A percentile compares a stretch with the other conserved stretches of the same genome.
These are phyloP conservation scores for Aspergillus phoenicis DNA, from an alignment of 2,329 filamentous ascomycete species.

Conservation along the genomic window DNA sequence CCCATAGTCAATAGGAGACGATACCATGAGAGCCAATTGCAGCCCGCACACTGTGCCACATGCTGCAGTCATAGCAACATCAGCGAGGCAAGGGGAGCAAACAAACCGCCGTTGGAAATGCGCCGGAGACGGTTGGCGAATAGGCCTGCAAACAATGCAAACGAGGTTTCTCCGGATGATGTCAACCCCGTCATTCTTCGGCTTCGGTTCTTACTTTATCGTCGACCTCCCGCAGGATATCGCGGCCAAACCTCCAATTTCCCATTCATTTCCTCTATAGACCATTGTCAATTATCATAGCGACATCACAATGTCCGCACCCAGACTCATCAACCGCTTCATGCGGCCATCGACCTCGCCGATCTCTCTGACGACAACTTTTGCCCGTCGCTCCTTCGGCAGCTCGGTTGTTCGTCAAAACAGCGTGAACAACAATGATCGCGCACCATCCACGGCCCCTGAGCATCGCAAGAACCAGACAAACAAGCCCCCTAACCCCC, in stretches of 20 bases:
- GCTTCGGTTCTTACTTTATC: neutral
- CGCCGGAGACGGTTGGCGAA: slow-evolving; percentile 17
- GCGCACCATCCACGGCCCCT: slow-evolving; percentile 55
- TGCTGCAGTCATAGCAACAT: slow-evolving; percentile 2
- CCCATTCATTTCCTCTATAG: neutral
- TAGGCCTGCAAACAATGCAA: slow-evolving; percentile 40
- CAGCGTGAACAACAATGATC: slow-evolving; percentile 53
- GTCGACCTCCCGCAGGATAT: neutral
- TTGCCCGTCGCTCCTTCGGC: slow-evolving; percentile 35
- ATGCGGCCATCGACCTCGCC: slow-evolving; percentile 41
- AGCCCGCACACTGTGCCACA: neutral
- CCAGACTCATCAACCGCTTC: slow-evolving; percentile 49
- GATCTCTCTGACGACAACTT: slow-evolving; percentile 28
- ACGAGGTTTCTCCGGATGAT: slow-evolving; percentile 40
- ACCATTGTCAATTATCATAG: slow-evolving; percentile 3
- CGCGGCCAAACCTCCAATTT: neutral
- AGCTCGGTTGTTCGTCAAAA: slow-evolving; percentile 33
- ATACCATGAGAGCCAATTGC: neutral
- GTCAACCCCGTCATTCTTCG: slow-evolving; percentile 36
- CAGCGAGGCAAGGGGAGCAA: neutral
- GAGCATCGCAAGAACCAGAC: slow-evolving; percentile 60
- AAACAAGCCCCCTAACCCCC: slow-evolving; percentile 61
- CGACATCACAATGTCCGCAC: slow-evolving; percentile 48
- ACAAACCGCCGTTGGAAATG: slow-evolving; percentile 17
- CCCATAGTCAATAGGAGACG: neutral